Conservation (phyloP, 441 rosid genomes). For the Adansonia rubrostipa region DNA sequence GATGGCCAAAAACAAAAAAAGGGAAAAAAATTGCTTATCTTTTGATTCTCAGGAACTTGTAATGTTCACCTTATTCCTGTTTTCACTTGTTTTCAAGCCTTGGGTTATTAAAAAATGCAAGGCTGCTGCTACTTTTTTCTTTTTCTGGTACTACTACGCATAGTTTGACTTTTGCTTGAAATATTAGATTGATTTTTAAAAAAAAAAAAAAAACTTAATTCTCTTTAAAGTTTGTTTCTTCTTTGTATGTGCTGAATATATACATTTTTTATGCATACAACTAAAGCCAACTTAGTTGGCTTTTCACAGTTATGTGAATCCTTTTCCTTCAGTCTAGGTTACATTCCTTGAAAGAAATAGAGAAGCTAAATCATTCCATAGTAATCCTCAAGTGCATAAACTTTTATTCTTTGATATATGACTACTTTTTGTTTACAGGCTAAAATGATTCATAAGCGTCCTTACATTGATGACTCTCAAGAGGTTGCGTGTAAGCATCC, state of each 20-base stretch:
- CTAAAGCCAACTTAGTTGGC: neutral
- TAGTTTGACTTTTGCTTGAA: too few species aligned
- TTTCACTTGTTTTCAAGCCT: too few species aligned
- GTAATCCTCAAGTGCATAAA: neutral
- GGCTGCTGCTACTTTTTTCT: too few species aligned
- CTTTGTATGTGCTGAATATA: neutral
- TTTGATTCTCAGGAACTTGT: neutral
- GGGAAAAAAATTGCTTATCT: neutral
- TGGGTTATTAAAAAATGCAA: too few species aligned
- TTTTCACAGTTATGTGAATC: neutral
- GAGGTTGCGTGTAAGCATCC: conserved; percentile 44
- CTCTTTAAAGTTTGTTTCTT: neutral
- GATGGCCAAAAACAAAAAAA: too few species aligned
- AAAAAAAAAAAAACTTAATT: too few species aligned
- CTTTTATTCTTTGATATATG: conserved; percentile 4
- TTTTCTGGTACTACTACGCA: too few species aligned
- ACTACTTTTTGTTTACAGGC: conserved; percentile 25
- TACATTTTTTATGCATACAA: neutral
- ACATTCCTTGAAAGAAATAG: neutral
- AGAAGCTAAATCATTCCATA: neutral
- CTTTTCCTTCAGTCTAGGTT: neutral
- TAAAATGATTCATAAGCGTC: conserved; percentile 50
- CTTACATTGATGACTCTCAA: conserved; percentile 39
- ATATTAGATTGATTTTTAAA: too few species aligned
- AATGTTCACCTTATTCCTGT: too few species aligned